Percentiles rank a stretch among this genome's conserved stretches.
Conservation (phyloP, 2,329 filamentous ascomycete genomes). For the Metarhizium rileyi region DNA sequence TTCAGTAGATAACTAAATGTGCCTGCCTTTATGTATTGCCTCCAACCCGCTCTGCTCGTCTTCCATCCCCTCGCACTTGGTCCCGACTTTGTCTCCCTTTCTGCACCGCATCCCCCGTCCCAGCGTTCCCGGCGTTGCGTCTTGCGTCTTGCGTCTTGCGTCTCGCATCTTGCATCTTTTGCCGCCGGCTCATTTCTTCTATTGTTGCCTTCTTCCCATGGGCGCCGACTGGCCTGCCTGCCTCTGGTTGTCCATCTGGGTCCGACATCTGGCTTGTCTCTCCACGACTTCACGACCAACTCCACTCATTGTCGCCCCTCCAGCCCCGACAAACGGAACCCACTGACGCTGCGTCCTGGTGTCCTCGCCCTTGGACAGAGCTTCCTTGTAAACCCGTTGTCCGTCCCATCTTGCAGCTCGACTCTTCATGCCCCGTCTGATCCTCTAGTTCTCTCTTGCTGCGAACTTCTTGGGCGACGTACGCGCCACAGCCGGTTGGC, state of each 20-base stretch:
- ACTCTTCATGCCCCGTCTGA: neutral
- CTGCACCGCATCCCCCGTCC: neutral
- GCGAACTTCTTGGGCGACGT: neutral
- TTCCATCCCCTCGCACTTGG: neutral
- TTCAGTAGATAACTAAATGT: too few species aligned
- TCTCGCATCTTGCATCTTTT: neutral
- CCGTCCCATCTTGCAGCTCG: neutral
- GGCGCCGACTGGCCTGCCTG: too few species aligned
- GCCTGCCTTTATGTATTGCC: neutral
- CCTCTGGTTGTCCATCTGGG: too few species aligned
- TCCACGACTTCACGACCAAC: neutral
- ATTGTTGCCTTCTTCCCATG: neutral
- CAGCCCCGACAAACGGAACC: neutral
- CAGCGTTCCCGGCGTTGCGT: neutral
- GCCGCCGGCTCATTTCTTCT: neutral
- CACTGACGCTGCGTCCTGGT: neutral
- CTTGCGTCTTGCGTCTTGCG: neutral
- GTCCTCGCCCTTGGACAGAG: neutral
- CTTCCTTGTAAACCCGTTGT: neutral
- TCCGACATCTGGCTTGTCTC: neutral
- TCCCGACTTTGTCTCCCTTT: neutral
- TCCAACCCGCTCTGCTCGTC: neutral
- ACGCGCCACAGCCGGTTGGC: constrained; percentile 12
- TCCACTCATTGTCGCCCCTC: neutral
- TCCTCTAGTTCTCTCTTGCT: neutral